Conservation (phyloP, 139 green algal species). For the Chlorella sorokiniana region DNA sequence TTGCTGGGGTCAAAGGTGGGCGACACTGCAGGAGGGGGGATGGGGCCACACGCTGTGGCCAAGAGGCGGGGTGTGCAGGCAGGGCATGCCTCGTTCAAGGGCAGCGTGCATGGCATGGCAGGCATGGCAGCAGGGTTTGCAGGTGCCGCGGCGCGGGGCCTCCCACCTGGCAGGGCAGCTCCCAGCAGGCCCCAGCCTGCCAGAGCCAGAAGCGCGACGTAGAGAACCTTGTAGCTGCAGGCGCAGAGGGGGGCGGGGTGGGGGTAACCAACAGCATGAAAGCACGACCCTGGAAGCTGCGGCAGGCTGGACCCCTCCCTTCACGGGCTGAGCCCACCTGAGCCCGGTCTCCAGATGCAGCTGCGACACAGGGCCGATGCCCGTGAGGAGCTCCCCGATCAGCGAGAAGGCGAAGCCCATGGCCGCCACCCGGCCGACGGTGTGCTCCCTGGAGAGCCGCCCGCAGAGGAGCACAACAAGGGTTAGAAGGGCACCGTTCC, state of each 20-base stretch:
- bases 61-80: no score
- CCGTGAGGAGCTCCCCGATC: conserved; percentile 67
- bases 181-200: neutral
- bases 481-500: no score
- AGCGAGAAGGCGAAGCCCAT: conserved; percentile 65
- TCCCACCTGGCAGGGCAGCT: neutral
- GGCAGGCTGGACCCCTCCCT: no score
- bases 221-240: conserved; percentile 13
- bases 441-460: neutral
- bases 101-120: no score
- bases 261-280: neutral
- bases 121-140: neutral
- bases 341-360: conserved; percentile 68
- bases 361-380: conserved; percentile 72
- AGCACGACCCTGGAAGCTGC: no score
- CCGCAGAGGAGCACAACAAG: neutral
- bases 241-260: neutral
- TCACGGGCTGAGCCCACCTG: no score
- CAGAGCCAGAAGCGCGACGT: neutral
- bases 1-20: conserved; percentile 9
- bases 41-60: neutral
- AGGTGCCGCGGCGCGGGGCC: no score
- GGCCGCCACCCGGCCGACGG: conserved; percentile 72
- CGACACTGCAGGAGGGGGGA: neutral
- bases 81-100: no score